These are phyloP conservation scores for Solanum chiquidenum DNA, from an alignment of 257 asterid species.

Conservation along the genomic window DNA sequence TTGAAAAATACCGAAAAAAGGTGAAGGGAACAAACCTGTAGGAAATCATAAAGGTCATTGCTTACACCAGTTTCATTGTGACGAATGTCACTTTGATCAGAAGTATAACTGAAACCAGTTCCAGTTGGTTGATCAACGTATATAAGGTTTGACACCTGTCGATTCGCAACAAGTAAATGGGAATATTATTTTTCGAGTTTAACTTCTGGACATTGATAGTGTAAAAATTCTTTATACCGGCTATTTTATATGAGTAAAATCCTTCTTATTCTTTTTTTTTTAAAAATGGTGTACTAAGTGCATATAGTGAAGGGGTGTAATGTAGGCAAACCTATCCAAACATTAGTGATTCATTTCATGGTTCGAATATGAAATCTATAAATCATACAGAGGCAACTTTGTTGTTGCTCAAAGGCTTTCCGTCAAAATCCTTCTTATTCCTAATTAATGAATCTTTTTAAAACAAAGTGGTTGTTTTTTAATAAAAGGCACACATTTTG, in stretches of 20 bases:
- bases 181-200: background rate
- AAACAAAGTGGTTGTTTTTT: background rate
- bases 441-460: background rate
- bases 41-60: constrained; percentile 26
- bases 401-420: background rate
- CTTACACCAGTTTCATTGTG: constrained; percentile 9
- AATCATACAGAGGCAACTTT: background rate
- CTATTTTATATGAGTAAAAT: background rate
- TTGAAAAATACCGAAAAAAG: background rate
- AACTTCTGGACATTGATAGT: background rate
- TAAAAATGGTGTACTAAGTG: background rate
- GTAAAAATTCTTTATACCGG: background rate
- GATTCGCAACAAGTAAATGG: background rate
- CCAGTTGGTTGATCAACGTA: constrained; percentile 44
- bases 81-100: constrained; percentile 11
- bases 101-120: constrained; percentile 33
- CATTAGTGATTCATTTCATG: background rate
- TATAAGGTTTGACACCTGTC: constrained; percentile 33
- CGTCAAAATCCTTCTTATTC: background rate
- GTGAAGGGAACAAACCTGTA: constrained; percentile 18
- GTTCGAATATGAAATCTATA: background rate
- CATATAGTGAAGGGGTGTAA: background rate
- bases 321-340: background rate
- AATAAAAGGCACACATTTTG: background rate
- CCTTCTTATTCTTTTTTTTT: background rate